These are phyloP conservation scores for Exserohilum rostratum DNA, from an alignment of 2,329 filamentous ascomycete species.

Conservation along the genomic window DNA sequence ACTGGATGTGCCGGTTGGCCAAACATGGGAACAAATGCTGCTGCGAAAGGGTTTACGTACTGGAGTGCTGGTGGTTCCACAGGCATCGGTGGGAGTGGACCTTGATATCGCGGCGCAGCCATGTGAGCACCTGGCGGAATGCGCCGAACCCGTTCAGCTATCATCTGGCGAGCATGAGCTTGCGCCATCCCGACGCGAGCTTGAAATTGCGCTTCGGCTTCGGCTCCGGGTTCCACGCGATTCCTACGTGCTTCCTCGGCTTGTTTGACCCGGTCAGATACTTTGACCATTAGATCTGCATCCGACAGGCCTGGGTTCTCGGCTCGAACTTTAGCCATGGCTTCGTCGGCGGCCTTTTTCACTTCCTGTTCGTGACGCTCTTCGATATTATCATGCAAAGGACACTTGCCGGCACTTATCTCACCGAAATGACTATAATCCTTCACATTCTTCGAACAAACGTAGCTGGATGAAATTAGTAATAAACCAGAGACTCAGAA, in stretches of 20 bases:
- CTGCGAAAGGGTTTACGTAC: conserved; percentile 19
- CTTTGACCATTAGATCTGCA: conserved; percentile 61
- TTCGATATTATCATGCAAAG: conserved; percentile 68
- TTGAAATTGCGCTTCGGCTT: no score
- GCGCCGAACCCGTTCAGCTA: conserved; percentile 21
- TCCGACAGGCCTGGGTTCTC: conserved; percentile 67
- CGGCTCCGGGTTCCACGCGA: conserved; percentile 17
- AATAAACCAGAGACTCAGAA: no score
- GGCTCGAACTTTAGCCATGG: conserved; percentile 60
- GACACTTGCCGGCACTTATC: conserved; percentile 58
- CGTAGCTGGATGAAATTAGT: conserved; percentile 59
- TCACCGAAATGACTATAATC: conserved; percentile 76
- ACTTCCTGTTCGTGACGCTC: conserved; percentile 69
- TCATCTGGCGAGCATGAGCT: conserved; percentile 33
- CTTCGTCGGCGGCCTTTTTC: conserved; percentile 63
- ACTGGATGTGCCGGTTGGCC: neutral
- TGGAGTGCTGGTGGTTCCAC: conserved; percentile 8
- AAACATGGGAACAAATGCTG: neutral
- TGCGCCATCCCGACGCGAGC: no score
- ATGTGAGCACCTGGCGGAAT: neutral
- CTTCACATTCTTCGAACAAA: conserved; percentile 69
- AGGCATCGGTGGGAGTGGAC: neutral
- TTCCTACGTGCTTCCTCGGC: conserved; percentile 36
- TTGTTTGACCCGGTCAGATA: conserved; percentile 60
- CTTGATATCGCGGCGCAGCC: neutral